These are phyloP conservation scores for Fusarium circinatum DNA, from an alignment of 2,329 filamentous ascomycete species.

Conservation along the genomic window DNA sequence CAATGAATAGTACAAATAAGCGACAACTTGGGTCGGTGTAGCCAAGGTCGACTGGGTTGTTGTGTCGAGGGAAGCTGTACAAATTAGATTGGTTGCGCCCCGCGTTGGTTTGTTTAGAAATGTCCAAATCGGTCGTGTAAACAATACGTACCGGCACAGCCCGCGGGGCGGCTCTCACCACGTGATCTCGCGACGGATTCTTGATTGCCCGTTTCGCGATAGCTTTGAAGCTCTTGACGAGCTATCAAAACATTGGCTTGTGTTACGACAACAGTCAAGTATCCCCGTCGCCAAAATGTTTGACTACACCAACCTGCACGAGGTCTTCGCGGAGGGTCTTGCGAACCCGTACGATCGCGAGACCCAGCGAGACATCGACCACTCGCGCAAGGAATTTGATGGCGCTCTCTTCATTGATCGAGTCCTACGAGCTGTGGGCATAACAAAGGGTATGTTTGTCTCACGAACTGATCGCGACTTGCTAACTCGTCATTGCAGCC, in stretches of 20 bases:
- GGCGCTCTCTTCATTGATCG: slow-evolving; percentile 83
- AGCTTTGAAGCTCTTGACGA: slow-evolving; percentile 29
- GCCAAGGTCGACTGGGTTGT: neutral
- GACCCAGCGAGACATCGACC: slow-evolving; percentile 70
- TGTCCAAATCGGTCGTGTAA: slow-evolving; percentile 53
- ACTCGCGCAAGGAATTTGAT: slow-evolving; percentile 73
- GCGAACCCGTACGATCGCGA: slow-evolving; percentile 71
- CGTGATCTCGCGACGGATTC: slow-evolving; percentile 39
- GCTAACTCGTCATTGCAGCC: slow-evolving; percentile 50
- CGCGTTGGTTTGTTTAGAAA: slow-evolving; percentile 54
- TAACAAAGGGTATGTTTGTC: slow-evolving; percentile 69
- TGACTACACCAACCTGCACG: slow-evolving; percentile 73
- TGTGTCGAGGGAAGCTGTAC: slow-evolving; percentile 19
- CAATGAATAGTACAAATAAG: neutral
- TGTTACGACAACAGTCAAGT: neutral
- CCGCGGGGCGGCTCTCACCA: slow-evolving; percentile 8
- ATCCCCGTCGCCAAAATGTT: slow-evolving; percentile 57
- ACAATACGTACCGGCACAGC: slow-evolving; percentile 45
- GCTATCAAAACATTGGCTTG: slow-evolving; percentile 11
- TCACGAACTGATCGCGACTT: accelerated
- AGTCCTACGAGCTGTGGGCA: slow-evolving; percentile 74
- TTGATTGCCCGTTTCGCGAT: slow-evolving; percentile 35
- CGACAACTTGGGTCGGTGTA: neutral
- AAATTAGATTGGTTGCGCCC: slow-evolving; percentile 46
- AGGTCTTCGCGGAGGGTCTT: slow-evolving; percentile 71